phyloP scores from a whole-genome alignment of 148 eudicot species.

The Simmondsia chinensis region DNA sequence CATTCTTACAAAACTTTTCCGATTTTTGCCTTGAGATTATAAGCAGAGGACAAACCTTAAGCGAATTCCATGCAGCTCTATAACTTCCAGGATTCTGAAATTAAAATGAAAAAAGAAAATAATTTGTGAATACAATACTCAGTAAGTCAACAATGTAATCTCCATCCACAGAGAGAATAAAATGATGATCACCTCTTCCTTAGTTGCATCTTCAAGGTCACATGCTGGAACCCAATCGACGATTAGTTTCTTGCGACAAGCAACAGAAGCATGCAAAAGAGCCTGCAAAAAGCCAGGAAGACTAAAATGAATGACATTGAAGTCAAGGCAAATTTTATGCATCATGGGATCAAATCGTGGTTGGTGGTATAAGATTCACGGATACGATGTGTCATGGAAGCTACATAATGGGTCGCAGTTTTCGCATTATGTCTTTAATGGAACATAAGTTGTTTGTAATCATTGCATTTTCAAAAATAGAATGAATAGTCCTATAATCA shows the following conservation, averaged over 20 bases:
- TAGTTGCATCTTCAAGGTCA: constrained; percentile 87
- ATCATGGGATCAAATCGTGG: too few species aligned
- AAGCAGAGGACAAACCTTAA: constrained; percentile 45
- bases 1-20: too few species aligned
- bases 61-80: constrained; percentile 66
- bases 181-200: constrained; percentile 44
- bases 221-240: constrained; percentile 88
- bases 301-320: not conserved
- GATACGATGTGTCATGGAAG: too few species aligned
- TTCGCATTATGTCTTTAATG: too few species aligned
- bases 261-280: constrained; percentile 91
- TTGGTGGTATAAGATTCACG: too few species aligned
- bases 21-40: not conserved
- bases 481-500: too few species aligned
- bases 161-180: not conserved
- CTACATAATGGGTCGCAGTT: too few species aligned
- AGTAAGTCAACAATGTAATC: not conserved
- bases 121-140: not conserved
- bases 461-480: too few species aligned
- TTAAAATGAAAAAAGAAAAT: constrained; percentile 6
- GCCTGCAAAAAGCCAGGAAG: constrained; percentile 41
- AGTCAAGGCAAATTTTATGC: not conserved
- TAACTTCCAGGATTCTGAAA: constrained; percentile 78
- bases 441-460: too few species aligned
- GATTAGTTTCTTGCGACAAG: constrained; percentile 52